These are phyloP conservation scores for Venturia aucupariae DNA, from an alignment of 2,329 filamentous ascomycete genomes.

Conservation along the genomic window DNA sequence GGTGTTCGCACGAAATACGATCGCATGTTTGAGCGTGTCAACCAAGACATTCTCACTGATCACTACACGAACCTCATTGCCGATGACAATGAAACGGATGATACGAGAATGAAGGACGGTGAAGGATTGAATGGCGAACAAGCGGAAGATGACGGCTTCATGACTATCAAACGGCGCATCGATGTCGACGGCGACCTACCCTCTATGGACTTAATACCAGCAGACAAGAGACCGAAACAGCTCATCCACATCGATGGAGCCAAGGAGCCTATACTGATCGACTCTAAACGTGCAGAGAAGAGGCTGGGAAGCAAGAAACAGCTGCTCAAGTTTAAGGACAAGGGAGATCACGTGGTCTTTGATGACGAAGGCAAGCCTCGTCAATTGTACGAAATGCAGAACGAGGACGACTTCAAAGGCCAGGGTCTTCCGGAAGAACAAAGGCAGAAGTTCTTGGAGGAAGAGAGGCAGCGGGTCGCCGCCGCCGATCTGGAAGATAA, in stretches of 20 bases:
- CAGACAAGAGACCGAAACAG: conserved; percentile 38
- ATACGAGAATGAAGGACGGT: conserved; percentile 27
- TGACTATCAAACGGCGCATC: conserved; percentile 82
- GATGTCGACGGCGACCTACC: conserved; percentile 54
- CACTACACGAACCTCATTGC: conserved; percentile 84
- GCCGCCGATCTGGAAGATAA: conserved; percentile 78
- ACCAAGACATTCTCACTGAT: conserved; percentile 89
- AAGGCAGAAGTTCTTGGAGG: conserved; percentile 66
- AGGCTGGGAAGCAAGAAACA: conserved; percentile 93
- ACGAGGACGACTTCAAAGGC: conserved; percentile 69
- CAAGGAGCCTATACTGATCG: conserved; percentile 65
- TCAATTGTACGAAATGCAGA: conserved; percentile 77
- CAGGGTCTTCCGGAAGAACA: conserved; percentile 69
- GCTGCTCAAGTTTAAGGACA: conserved; percentile 80
- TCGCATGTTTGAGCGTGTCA: conserved; percentile 93
- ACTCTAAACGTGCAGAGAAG: conserved; percentile 93
- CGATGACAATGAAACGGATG: conserved; percentile 42
- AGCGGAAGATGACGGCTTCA: conserved; percentile 60
- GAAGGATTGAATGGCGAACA: conserved; percentile 25
- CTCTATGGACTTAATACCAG: conserved; percentile 26
- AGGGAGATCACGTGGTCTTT: conserved; percentile 76
- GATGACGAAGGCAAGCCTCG: conserved; percentile 86
- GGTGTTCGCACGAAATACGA: conserved; percentile 90
- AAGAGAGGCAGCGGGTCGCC: conserved; percentile 61
- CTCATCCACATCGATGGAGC: conserved; percentile 57